These are phyloP conservation scores for Alternaria sp. DNA, from an alignment of 2,329 filamentous ascomycete genomes.

Conservation along the genomic window DNA sequence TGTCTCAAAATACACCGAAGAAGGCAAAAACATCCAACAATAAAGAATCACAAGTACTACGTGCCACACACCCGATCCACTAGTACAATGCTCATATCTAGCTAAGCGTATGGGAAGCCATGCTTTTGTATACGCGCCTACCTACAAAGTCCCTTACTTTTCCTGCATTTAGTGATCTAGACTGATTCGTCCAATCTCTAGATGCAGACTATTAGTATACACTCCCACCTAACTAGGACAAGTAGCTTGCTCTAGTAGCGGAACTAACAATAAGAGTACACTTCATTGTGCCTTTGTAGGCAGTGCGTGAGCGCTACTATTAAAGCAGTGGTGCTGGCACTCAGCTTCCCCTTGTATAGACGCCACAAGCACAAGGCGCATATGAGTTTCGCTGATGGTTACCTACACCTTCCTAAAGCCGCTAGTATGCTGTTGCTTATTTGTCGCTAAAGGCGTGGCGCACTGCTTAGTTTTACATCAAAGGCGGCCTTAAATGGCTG, in stretches of 20 bases:
- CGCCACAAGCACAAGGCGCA: neutral
- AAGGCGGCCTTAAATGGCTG: neutral
- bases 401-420: constrained; percentile 3
- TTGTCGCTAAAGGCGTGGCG: neutral
- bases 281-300: neutral
- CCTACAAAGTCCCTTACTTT: no score
- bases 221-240: no score
- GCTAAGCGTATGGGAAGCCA: no score
- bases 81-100: no score
- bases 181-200: no score
- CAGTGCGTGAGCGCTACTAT: neutral
- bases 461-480: neutral
- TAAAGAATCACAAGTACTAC: no score
- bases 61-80: no score
- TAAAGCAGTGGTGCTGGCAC: constrained; percentile 5
- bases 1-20: neutral
- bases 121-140: no score
- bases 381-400: neutral
- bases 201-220: no score
- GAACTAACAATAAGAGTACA: neutral
- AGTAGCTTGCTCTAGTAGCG: no score
- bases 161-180: no score
- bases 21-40: neutral
- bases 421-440: constrained; percentile 7
- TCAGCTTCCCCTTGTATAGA: neutral